Conservation (phyloP, 257 asterid genomes). For the Agastache rugosa region DNA sequence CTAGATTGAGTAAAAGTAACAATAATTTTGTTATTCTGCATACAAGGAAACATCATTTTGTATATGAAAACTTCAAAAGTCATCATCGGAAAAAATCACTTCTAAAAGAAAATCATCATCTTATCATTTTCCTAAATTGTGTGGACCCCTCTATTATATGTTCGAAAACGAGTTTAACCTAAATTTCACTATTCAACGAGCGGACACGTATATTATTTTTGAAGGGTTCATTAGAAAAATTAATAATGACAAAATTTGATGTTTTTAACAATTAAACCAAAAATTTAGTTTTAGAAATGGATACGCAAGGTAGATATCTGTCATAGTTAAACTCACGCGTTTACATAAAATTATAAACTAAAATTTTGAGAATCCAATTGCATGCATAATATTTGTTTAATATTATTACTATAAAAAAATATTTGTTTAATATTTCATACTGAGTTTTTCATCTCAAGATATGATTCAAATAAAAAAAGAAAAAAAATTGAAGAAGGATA, state of each 20-base stretch:
- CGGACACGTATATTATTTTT: background rate
- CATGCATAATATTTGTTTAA: no score
- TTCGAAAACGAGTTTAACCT: conserved; percentile 5
- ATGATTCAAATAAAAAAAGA: no score
- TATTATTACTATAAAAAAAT: no score
- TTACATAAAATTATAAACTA: background rate
- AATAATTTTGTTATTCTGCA: background rate
- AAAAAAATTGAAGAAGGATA: background rate
- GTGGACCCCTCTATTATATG: conserved; percentile 5
- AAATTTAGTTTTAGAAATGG: background rate
- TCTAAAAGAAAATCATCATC: conserved; percentile 12
- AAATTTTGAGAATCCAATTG: no score
- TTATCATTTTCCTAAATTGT: conserved; percentile 21
- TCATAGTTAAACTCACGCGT: background rate
- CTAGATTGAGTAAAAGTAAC: background rate
- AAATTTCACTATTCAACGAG: conserved; percentile 7
- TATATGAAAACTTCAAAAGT: conserved; percentile 21
- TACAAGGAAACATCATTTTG: background rate
- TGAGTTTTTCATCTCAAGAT: no score
- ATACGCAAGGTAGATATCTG: background rate
- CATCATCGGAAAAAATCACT: conserved; percentile 1
- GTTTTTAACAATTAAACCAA: background rate
- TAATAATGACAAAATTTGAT: background rate
- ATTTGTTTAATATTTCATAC: no score
- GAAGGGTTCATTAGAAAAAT: background rate